A percentile compares a stretch with the other conserved stretches of the same genome.
Conservation (phyloP, 768 basidiomycete species). For the Suillus luteus region DNA sequence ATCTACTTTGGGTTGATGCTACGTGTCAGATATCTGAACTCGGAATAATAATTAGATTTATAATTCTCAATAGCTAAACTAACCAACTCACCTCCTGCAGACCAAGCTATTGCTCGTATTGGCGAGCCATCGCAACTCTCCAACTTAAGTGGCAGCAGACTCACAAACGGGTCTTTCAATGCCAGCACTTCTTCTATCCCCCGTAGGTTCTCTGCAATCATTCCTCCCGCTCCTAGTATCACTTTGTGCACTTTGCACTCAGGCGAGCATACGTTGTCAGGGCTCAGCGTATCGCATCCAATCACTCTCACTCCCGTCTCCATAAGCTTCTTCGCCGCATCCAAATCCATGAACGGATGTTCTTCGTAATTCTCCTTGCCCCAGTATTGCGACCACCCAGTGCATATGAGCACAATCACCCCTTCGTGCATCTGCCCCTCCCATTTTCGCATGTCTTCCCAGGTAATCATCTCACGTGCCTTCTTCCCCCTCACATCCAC, state of each 20-base stretch:
- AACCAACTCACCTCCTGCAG: constrained; percentile 6
- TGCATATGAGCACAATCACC: constrained; percentile 55
- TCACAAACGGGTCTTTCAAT: constrained; percentile 44
- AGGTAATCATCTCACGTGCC: constrained; percentile 51
- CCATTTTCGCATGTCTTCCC: constrained; percentile 48
- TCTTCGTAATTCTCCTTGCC: constrained; percentile 47
- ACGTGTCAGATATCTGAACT: constrained; percentile 1
- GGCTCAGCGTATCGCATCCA: constrained; percentile 63
- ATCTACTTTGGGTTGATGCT: background rate
- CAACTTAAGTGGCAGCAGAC: constrained; percentile 58
- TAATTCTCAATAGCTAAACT: background rate
- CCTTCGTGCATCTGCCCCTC: constrained; percentile 41
- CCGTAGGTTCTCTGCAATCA: constrained; percentile 71
- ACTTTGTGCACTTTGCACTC: constrained; percentile 54
- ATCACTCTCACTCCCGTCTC: constrained; percentile 54
- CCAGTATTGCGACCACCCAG: constrained; percentile 66
- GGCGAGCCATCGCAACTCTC: constrained; percentile 67
- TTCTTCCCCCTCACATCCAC: constrained; percentile 51
- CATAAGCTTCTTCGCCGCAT: constrained; percentile 51
- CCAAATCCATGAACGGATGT: constrained; percentile 60
- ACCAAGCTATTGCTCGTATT: constrained; percentile 61
- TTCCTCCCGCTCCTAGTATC: constrained; percentile 58
- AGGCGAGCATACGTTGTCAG: constrained; percentile 52
- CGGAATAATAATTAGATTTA: background rate
- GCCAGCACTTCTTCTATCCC: constrained; percentile 47